Evolutionary conservation across 1,284 basidiomycete genomes (phyloP).

Genomic region (Porodaedalea pini): DNA sequence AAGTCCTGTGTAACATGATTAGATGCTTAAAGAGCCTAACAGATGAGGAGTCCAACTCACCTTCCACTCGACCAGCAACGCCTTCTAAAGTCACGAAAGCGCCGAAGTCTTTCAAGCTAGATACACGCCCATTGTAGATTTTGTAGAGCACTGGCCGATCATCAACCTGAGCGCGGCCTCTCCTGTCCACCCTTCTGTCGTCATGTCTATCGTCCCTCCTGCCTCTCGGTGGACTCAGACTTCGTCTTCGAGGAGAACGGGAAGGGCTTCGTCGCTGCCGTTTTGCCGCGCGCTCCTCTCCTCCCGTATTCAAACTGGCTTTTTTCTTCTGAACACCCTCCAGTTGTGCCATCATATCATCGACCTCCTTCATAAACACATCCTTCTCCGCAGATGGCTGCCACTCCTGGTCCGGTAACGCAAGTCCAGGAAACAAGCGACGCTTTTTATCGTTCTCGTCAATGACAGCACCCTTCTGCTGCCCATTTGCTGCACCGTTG

Average conservation of each 20-base stretch:
- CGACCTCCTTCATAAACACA: constrained; percentile 74
- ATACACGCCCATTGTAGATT: constrained; percentile 88
- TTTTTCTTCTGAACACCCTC: constrained; percentile 65
- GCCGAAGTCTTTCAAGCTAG: constrained; percentile 91
- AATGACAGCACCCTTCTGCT: constrained; percentile 36
- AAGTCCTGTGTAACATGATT: constrained; percentile 59
- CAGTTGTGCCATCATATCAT: constrained; percentile 81
- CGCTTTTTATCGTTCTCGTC: constrained; percentile 72
- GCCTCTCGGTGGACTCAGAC: constrained; percentile 52
- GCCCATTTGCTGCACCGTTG: constrained; percentile 41
- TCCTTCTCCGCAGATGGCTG: constrained; percentile 54
- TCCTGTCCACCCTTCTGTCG: constrained; percentile 41
- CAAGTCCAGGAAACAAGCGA: constrained; percentile 88
- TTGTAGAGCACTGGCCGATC: constrained; percentile 90
- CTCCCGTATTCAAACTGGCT: constrained; percentile 41
- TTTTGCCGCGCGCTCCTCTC: constrained; percentile 53
- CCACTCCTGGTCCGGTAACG: constrained; percentile 77
- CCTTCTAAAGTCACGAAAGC: constrained; percentile 92
- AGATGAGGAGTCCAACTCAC: constrained; percentile 42
- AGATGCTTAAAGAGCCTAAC: constrained; percentile 15
- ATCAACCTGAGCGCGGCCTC: constrained; percentile 53
- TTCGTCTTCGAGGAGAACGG: constrained; percentile 43
- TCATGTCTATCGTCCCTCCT: constrained; percentile 34
- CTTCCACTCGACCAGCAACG: constrained; percentile 81
- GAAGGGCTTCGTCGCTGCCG: constrained; percentile 51